A percentile compares a stretch with the other conserved stretches of the same genome.
Evolutionary conservation across 495 filamentous ascomycete species (phyloP).

Genomic region (Parathielavia hyrcaniae): DNA sequence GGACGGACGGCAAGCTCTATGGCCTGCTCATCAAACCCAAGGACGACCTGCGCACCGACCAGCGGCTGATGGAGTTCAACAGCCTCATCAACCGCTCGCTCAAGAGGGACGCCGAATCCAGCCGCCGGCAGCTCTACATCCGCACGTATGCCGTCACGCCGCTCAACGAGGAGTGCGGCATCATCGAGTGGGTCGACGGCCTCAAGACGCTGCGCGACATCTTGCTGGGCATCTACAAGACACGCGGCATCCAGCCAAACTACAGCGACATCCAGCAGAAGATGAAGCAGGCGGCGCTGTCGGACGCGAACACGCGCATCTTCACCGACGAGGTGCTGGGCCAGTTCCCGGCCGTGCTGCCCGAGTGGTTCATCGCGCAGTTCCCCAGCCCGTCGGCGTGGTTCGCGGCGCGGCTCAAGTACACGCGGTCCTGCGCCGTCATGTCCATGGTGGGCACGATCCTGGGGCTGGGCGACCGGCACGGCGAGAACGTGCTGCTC

Average conservation of each 20-base stretch:
- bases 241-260: constrained; percentile 55
- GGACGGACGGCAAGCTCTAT: constrained; percentile 82
- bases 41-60: constrained; percentile 93
- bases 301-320: constrained; percentile 48
- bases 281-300: constrained; percentile 43
- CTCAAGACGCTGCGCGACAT: constrained; percentile 91
- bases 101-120: constrained; percentile 83
- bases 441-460: constrained; percentile 98
- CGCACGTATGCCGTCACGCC: constrained; percentile 96
- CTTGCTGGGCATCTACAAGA: constrained; percentile 66
- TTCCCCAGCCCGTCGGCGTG: constrained; percentile 89
- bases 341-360: constrained; percentile 72
- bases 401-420: constrained; percentile 85
- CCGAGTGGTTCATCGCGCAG: constrained; percentile 91
- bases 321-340: constrained; percentile 63
- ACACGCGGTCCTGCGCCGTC: constrained; percentile 88
- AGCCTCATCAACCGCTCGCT: constrained; percentile 92
- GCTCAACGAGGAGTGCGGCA: constrained; percentile 93
- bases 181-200: constrained; percentile 99
- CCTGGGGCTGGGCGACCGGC: constrained; percentile 90
- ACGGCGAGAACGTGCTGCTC: constrained; percentile 94
- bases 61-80: constrained; percentile 98
- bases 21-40: constrained; percentile 94
- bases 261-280: constrained; percentile 42
- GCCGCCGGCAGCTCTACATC: constrained; percentile 75